Conservation (phyloP, 164 flowering plant genomes). For the Nymphaea colorata region DNA sequence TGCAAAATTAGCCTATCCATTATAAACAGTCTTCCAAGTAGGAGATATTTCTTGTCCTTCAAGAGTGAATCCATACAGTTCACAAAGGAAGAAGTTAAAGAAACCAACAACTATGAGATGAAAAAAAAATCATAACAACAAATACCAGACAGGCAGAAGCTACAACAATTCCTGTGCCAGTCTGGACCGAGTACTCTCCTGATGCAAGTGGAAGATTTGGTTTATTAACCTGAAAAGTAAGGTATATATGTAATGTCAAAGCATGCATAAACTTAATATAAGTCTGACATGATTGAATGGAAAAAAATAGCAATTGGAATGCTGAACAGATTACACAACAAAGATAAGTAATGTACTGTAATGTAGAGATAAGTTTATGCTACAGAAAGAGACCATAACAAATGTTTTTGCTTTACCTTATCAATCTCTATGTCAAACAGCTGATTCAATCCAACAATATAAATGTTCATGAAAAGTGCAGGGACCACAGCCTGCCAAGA, state of each 20-base stretch:
- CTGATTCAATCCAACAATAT: constrained; percentile 92
- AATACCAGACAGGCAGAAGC: constrained; percentile 64
- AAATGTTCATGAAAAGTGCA: constrained; percentile 87
- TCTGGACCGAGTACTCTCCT: constrained; percentile 68
- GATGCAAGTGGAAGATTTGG: constrained; percentile 97
- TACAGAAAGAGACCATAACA: neutral
- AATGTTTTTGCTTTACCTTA: constrained; percentile 42
- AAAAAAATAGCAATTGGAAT: neutral
- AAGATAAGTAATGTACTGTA: neutral
- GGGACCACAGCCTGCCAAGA: constrained; percentile 74
- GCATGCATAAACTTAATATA: too few species aligned
- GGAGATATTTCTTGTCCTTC: too few species aligned
- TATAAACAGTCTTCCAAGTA: too few species aligned
- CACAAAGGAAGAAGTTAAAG: too few species aligned
- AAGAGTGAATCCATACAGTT: too few species aligned
- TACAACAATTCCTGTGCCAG: constrained; percentile 47
- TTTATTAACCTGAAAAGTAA: constrained; percentile 71
- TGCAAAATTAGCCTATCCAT: too few species aligned
- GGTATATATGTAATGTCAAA: neutral
- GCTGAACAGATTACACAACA: neutral
- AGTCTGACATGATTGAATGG: too few species aligned
- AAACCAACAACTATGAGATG: too few species aligned
- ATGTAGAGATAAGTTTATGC: neutral
- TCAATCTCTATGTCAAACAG: constrained; percentile 84
- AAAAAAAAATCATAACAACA: neutral